Evolutionary conservation across 2,329 filamentous ascomycete species (phyloP).

Genomic region (Monilinia vaccinii-corymbosi): DNA sequence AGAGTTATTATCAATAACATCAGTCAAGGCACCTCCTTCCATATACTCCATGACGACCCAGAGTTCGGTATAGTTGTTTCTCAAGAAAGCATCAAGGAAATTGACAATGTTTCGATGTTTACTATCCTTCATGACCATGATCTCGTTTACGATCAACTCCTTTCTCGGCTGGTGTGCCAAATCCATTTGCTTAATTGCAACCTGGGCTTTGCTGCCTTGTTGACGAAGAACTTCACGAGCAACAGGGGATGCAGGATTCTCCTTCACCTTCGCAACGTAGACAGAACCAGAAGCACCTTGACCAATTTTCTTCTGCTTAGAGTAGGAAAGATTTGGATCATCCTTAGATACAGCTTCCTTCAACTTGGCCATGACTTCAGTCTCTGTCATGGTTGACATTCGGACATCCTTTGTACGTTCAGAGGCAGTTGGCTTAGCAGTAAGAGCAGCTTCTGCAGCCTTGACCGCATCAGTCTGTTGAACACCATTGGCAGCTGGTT

Average conservation of each 20-base stretch:
- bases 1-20: constrained; percentile 97
- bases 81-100: constrained; percentile 92
- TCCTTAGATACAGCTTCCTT: constrained; percentile 93
- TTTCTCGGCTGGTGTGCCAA: constrained; percentile 93
- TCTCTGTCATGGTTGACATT: constrained; percentile 98
- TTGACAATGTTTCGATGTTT: constrained; percentile 98
- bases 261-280: constrained; percentile 93
- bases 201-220: constrained; percentile 75
- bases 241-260: constrained; percentile 70
- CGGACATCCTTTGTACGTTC: constrained; percentile 86
- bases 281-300: constrained; percentile 97
- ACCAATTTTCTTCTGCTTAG: constrained; percentile 99
- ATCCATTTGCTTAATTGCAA: constrained; percentile 99
- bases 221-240: constrained; percentile 71
- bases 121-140: constrained; percentile 99
- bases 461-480: constrained; percentile 61
- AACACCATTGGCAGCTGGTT: constrained; percentile 40
- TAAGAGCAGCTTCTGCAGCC: constrained; percentile 81
- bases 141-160: constrained; percentile 98
- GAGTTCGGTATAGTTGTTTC: constrained; percentile 89
- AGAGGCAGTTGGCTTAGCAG: constrained; percentile 63
- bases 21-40: constrained; percentile 94
- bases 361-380: constrained; percentile 92
- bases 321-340: constrained; percentile 89
- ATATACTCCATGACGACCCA: constrained; percentile 99